Percentiles rank a stretch among this genome's conserved stretches.
Conservation (phyloP, 2,329 filamentous ascomycete genomes). For the Penicillium nordicum region DNA sequence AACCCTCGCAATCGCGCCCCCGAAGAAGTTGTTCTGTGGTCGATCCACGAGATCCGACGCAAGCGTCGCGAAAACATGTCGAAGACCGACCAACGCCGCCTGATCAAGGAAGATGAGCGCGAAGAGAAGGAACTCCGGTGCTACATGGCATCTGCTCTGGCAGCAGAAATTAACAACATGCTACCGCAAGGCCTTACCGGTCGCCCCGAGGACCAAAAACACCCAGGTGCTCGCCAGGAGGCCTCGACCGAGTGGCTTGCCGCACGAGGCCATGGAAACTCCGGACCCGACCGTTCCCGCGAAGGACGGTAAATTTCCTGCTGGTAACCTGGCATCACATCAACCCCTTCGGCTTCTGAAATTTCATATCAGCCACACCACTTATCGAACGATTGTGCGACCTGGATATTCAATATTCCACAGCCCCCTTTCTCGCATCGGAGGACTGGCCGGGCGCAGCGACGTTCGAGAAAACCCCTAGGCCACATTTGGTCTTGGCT, state of each 20-base stretch:
- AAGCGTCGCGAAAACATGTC: slow-evolving; percentile 78
- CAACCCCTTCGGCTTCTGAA: background rate
- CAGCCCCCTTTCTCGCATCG: slow-evolving; percentile 5
- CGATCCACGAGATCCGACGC: slow-evolving; percentile 85
- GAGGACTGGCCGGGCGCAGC: slow-evolving; percentile 10
- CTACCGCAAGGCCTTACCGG: slow-evolving; percentile 31
- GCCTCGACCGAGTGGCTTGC: slow-evolving; percentile 34
- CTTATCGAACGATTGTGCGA: slow-evolving; percentile 13
- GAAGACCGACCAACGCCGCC: slow-evolving; percentile 63
- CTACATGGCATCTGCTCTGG: slow-evolving; percentile 46
- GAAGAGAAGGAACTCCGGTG: slow-evolving; percentile 47
- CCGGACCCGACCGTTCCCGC: slow-evolving; percentile 33
- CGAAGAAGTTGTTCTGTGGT: slow-evolving; percentile 86
- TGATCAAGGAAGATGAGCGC: slow-evolving; percentile 48
- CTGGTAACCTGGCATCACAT: background rate
- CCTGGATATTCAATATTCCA: slow-evolving; percentile 2
- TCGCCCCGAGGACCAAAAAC: slow-evolving; percentile 42
- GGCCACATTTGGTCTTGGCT: slow-evolving; percentile 1
- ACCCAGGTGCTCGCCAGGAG: slow-evolving; percentile 37
- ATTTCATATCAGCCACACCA: background rate
- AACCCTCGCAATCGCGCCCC: slow-evolving; percentile 74
- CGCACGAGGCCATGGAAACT: slow-evolving; percentile 30
- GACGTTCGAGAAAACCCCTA: background rate
- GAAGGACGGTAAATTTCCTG: slow-evolving; percentile 30
- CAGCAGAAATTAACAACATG: slow-evolving; percentile 45